Evolutionary conservation across 768 basidiomycete genomes (phyloP).

Genomic region (Amanita phalloides): DNA sequence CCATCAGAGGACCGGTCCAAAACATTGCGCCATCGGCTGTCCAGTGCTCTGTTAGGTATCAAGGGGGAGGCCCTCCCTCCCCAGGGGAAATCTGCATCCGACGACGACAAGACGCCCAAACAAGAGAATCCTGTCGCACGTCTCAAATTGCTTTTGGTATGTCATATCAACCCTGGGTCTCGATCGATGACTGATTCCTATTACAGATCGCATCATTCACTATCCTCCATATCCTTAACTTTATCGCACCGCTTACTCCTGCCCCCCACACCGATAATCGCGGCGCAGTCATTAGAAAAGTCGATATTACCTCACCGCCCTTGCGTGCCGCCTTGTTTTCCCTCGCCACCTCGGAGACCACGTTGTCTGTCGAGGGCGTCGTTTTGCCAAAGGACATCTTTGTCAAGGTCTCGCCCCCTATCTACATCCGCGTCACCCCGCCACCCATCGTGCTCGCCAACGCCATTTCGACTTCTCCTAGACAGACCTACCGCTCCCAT

Average conservation of each 20-base stretch:
- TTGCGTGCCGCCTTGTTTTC: constrained; percentile 48
- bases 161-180: background rate
- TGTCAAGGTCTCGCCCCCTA: constrained; percentile 52
- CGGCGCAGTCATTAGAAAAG: constrained; percentile 33
- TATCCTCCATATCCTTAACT: constrained; percentile 83
- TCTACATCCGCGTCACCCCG: constrained; percentile 40
- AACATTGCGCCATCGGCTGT: constrained; percentile 22
- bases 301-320: constrained; percentile 59
- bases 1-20: background rate
- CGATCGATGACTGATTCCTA: background rate
- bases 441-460: constrained; percentile 10
- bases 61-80: constrained; percentile 31
- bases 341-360: constrained; percentile 31
- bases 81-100: constrained; percentile 9
- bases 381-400: constrained; percentile 26
- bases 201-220: constrained; percentile 80
- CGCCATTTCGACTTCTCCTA: constrained; percentile 10
- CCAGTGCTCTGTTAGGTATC: constrained; percentile 18
- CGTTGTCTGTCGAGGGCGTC: constrained; percentile 8
- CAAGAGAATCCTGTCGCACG: constrained; percentile 76
- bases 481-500: background rate
- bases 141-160: constrained; percentile 78
- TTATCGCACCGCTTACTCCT: constrained; percentile 80
- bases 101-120: constrained; percentile 25
- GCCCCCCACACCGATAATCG: constrained; percentile 27